A percentile compares a stretch with the other conserved stretches of the same genome.
Evolutionary conservation across 306 rosid species (phyloP).

Genomic region (Rubus idaeus): DNA sequence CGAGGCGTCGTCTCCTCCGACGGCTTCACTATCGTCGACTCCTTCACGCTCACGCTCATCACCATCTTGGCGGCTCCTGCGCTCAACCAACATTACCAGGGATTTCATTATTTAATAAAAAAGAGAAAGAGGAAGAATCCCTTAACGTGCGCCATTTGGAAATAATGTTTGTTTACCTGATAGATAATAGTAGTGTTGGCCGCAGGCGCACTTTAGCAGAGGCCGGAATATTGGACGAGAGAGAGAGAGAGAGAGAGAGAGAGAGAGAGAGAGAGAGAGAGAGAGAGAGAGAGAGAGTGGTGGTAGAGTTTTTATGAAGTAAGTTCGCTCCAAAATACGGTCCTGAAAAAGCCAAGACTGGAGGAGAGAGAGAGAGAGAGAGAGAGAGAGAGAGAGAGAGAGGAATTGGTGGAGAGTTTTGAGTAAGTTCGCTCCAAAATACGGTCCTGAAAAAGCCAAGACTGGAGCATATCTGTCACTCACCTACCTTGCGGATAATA

Average conservation of each 20-base stretch:
- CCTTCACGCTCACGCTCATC: conserved; percentile 42
- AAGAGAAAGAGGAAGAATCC: no score
- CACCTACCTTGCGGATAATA: neutral
- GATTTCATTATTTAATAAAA: no score
- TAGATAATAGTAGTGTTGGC: neutral
- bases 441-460: no score
- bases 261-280: neutral
- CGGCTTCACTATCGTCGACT: conserved; percentile 71
- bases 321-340: neutral
- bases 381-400: no score
- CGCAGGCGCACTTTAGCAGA: neutral
- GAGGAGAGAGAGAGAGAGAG: neutral
- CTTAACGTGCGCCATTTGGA: neutral
- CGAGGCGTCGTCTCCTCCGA: conserved; percentile 47
- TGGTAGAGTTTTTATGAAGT: neutral
- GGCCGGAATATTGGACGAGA: neutral
- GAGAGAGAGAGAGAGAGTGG: no score
- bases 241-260: neutral
- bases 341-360: no score
- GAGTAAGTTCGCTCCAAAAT: neutral
- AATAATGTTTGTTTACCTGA: neutral
- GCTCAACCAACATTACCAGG: no score
- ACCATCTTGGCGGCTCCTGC: conserved; percentile 30
- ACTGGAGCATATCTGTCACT: neutral
- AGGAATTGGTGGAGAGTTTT: neutral